Conservation (phyloP, 495 filamentous ascomycete genomes). For the Lophiotrema nucula region DNA sequence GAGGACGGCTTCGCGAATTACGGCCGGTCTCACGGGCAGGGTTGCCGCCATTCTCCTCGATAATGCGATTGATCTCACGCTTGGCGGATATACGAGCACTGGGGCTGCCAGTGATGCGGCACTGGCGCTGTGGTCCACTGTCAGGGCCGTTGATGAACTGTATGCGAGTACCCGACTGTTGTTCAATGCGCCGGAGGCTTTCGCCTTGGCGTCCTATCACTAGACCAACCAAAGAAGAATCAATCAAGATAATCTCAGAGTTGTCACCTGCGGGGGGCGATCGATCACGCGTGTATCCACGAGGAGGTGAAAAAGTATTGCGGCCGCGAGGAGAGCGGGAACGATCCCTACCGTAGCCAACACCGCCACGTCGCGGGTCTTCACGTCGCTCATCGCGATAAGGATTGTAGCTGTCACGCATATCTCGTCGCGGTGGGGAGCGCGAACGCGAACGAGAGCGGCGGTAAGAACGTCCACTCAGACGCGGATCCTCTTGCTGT, state of each 20-base stretch:
- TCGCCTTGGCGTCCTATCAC: slow-evolving; percentile 84
- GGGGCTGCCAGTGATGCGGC: slow-evolving; percentile 71
- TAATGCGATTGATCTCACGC: slow-evolving; percentile 72
- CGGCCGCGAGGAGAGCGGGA: slow-evolving; percentile 38
- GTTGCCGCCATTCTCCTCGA: slow-evolving; percentile 75
- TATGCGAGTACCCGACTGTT: slow-evolving; percentile 70
- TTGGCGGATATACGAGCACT: slow-evolving; percentile 67
- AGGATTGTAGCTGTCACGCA: slow-evolving; percentile 69
- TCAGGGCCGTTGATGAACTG: slow-evolving; percentile 78
- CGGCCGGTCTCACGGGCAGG: slow-evolving; percentile 36
- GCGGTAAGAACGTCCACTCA: slow-evolving; percentile 50
- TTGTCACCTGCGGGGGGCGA: slow-evolving; percentile 61
- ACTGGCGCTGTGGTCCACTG: slow-evolving; percentile 64
- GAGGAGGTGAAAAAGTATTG: slow-evolving; percentile 37
- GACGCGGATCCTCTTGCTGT: slow-evolving; percentile 44
- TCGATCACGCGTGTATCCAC: slow-evolving; percentile 52
- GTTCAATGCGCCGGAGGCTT: slow-evolving; percentile 74
- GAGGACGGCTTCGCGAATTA: no score
- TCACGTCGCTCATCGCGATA: slow-evolving; percentile 75
- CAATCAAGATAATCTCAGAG: slow-evolving; percentile 70
- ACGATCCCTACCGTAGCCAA: slow-evolving; percentile 36
- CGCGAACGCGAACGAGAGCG: slow-evolving; percentile 68
- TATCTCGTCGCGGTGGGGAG: slow-evolving; percentile 60
- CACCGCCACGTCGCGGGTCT: slow-evolving; percentile 49
- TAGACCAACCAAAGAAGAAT: slow-evolving; percentile 73